These are phyloP conservation scores for Aquilaria yunnanensis DNA, from an alignment of 345 rosid species.

Conservation along the genomic window DNA sequence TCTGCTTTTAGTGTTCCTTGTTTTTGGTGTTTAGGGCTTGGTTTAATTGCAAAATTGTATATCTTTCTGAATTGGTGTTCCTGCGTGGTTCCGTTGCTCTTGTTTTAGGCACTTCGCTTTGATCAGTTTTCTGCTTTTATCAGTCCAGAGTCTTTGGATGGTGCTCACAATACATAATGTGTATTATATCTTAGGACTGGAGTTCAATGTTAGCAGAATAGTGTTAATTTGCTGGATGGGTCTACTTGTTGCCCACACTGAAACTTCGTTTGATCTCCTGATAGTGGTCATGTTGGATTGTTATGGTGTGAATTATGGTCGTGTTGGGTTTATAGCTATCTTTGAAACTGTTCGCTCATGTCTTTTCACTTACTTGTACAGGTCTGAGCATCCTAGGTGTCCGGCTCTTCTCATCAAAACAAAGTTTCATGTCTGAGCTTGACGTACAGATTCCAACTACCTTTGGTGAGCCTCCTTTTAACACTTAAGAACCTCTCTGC, in stretches of 20 bases:
- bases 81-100: no score
- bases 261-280: not conserved
- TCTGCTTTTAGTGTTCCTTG: no score
- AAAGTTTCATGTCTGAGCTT: slow-evolving; percentile 75
- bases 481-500: not conserved
- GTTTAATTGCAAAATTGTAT: no score
- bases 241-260: not conserved
- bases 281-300: no score
- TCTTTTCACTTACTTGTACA: slow-evolving; percentile 4
- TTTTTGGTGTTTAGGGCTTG: no score
- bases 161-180: no score
- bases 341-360: not conserved
- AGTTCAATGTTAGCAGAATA: not conserved
- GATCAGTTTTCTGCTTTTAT: no score
- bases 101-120: no score
- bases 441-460: slow-evolving; percentile 65
- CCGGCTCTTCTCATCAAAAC: slow-evolving; percentile 24
- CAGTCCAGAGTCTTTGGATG: no score
- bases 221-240: not conserved
- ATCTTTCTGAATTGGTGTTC: no score
- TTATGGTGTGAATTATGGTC: not conserved
- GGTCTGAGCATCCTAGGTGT: slow-evolving; percentile 43
- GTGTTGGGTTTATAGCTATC: not conserved
- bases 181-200: not conserved
- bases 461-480: slow-evolving; percentile 36